Evolutionary conservation across 2,329 filamentous ascomycete genomes (phyloP).

Genomic region (Pseudodiploospora longispora): DNA sequence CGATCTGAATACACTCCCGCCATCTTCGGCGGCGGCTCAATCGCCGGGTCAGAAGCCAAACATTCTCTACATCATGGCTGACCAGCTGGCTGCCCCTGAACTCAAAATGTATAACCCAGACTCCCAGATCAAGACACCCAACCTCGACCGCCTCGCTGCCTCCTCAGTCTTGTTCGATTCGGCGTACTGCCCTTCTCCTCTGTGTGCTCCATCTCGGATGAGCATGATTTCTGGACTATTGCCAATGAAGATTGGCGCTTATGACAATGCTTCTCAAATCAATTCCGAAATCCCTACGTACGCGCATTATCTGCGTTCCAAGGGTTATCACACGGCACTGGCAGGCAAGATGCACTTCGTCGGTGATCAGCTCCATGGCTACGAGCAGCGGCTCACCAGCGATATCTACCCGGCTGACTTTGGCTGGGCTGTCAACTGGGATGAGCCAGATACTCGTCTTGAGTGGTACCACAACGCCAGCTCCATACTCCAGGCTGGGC

Average conservation of each 20-base stretch:
- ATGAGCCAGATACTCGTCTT: conserved; percentile 73
- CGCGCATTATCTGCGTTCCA: conserved; percentile 78
- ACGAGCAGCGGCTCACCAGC: conserved; percentile 84
- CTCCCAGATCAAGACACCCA: conserved; percentile 85
- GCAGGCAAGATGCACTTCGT: conserved; percentile 98
- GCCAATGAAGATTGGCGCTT: conserved; percentile 84
- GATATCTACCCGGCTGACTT: conserved; percentile 95
- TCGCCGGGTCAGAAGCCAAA: conserved; percentile 26
- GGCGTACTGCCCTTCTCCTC: conserved; percentile 87
- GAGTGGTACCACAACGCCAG: conserved; percentile 98
- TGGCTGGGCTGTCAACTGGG: conserved; percentile 94
- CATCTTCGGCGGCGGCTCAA: conserved; percentile 35
- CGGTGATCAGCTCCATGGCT: conserved; percentile 88
- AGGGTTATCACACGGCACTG: conserved; percentile 82
- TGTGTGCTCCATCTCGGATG: conserved; percentile 89
- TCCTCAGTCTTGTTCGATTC: conserved; percentile 85
- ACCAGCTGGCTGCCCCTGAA: conserved; percentile 84
- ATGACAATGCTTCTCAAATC: conserved; percentile 84
- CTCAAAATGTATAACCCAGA: conserved; percentile 86
- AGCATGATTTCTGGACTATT: conserved; percentile 89
- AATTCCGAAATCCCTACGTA: conserved; percentile 82
- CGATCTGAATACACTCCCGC: conserved; percentile 64
- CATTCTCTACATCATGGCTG: conserved; percentile 81
- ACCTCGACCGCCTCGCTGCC: conserved; percentile 75
- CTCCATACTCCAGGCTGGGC: conserved; percentile 82